Evolutionary conservation across 2,329 filamentous ascomycete genomes (phyloP).

Genomic region (Bipolaris victoriae): DNA sequence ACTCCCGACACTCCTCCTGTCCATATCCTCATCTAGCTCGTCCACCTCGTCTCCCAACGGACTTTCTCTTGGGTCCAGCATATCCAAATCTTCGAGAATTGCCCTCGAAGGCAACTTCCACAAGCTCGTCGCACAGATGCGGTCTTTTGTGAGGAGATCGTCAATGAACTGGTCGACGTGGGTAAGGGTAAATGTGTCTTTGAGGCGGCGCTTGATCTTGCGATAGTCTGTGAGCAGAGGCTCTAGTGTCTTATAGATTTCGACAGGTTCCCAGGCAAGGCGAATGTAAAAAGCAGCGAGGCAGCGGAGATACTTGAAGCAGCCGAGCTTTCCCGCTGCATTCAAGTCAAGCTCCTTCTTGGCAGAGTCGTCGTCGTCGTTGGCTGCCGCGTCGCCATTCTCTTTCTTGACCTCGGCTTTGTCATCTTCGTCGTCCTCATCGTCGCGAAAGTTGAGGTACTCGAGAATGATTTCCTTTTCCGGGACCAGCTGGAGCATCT

Average conservation of each 20-base stretch:
- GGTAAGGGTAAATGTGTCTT: slow-evolving; percentile 76
- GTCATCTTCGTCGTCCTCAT: slow-evolving; percentile 28
- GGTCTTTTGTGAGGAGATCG: slow-evolving; percentile 84
- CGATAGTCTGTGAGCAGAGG: slow-evolving; percentile 80
- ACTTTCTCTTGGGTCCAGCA: slow-evolving; percentile 84
- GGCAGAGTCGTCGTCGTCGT: slow-evolving; percentile 14
- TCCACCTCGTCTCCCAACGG: slow-evolving; percentile 79
- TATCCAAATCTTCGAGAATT: slow-evolving; percentile 84
- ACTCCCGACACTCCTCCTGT: slow-evolving; percentile 20
- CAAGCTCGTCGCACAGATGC: slow-evolving; percentile 88
- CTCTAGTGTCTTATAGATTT: slow-evolving; percentile 81
- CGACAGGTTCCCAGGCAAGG: slow-evolving; percentile 79
- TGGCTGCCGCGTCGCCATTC: slow-evolving; percentile 5
- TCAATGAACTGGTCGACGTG: slow-evolving; percentile 93
- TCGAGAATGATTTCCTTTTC: slow-evolving; percentile 77
- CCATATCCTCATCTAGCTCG: slow-evolving; percentile 50
- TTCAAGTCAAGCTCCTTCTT: slow-evolving; percentile 35
- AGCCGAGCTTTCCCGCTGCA: slow-evolving; percentile 39
- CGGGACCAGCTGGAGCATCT: slow-evolving; percentile 87
- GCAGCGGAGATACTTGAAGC: slow-evolving; percentile 81
- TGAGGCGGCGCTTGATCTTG: slow-evolving; percentile 79
- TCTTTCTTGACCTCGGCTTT: slow-evolving; percentile 47
- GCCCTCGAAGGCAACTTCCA: slow-evolving; percentile 88
- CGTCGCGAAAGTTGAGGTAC: slow-evolving; percentile 69
- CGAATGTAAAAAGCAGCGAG: slow-evolving; percentile 93